A percentile compares a stretch with the other conserved stretches of the same genome.
These are phyloP conservation scores for Colletotrichum tropicale DNA, from an alignment of 2,329 filamentous ascomycete species.

Conservation along the genomic window DNA sequence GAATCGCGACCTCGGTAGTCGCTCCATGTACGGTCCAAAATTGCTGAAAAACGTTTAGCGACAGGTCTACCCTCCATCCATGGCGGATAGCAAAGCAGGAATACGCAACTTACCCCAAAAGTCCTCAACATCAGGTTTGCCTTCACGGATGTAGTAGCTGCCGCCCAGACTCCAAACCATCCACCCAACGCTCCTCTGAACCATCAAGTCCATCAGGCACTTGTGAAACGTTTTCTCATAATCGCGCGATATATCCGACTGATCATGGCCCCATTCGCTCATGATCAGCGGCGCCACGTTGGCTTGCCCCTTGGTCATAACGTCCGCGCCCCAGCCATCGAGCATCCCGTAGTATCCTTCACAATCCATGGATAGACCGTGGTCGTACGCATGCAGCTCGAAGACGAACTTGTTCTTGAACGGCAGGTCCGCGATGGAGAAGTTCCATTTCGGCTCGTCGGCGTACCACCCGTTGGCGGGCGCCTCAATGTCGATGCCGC, in stretches of 20 bases:
- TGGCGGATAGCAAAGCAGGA: fast-evolving
- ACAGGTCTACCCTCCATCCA: neutral
- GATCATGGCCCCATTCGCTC: slow-evolving; percentile 13
- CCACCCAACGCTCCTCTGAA: slow-evolving; percentile 36
- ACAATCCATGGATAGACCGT: slow-evolving; percentile 22
- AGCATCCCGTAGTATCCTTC: neutral
- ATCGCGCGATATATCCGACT: neutral
- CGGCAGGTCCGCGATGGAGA: slow-evolving; percentile 41
- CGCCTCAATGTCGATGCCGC: slow-evolving; percentile 34
- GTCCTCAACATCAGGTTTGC: slow-evolving; percentile 51
- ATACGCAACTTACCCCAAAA: slow-evolving; percentile 40
- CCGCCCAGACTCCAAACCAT: slow-evolving; percentile 54
- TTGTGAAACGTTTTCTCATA: slow-evolving; percentile 41
- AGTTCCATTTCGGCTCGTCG: slow-evolving; percentile 2
- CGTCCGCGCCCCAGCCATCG: neutral
- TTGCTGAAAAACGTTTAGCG: neutral
- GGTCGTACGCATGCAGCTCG: slow-evolving; percentile 41
- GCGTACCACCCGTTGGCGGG: slow-evolving; percentile 30
- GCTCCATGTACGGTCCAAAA: slow-evolving; percentile 3
- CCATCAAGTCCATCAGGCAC: slow-evolving; percentile 46
- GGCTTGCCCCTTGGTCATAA: neutral
- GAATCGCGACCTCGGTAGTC: neutral
- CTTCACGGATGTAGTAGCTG: slow-evolving; percentile 52
- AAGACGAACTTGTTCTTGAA: slow-evolving; percentile 45
- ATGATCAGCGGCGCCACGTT: slow-evolving; percentile 13